Evolutionary conservation across 2,329 filamentous ascomycete genomes (phyloP).

Genomic region (Aciculosporium take): DNA sequence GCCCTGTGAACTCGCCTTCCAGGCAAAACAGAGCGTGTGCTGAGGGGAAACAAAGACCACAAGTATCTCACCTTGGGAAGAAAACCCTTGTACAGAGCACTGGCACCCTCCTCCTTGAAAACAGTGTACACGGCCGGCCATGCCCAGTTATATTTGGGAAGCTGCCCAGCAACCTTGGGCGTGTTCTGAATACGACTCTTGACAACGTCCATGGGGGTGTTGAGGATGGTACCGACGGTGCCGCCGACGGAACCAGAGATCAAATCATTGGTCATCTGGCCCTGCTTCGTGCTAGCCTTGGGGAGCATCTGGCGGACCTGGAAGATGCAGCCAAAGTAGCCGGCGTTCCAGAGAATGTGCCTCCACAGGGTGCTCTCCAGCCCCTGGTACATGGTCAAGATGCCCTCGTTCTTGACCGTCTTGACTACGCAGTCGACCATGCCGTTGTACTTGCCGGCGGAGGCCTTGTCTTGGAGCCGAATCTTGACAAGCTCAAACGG

Average conservation of each 20-base stretch:
- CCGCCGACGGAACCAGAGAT: constrained; percentile 78
- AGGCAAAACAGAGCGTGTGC: too few species aligned
- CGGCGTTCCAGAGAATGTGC: constrained; percentile 78
- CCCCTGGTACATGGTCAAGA: constrained; percentile 86
- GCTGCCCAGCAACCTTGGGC: constrained; percentile 61
- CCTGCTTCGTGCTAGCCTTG: constrained; percentile 61
- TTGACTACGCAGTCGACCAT: constrained; percentile 68
- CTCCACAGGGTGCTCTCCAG: constrained; percentile 95
- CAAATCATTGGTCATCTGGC: constrained; percentile 76
- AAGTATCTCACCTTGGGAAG: constrained; percentile 74
- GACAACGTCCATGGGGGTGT: constrained; percentile 94
- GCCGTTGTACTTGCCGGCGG: constrained; percentile 74
- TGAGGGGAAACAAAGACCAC: constrained; percentile 14
- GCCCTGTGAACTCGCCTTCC: constrained; percentile 2
- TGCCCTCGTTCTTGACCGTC: constrained; percentile 71
- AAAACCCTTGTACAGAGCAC: constrained; percentile 94
- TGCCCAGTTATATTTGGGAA: constrained; percentile 98
- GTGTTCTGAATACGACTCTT: constrained; percentile 97
- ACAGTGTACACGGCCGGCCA: constrained; percentile 77
- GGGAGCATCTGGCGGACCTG: constrained; percentile 81
- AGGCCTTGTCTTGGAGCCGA: constrained; percentile 87
- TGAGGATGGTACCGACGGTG: constrained; percentile 75
- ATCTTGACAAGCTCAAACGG: constrained; percentile 99
- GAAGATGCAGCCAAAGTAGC: constrained; percentile 98
- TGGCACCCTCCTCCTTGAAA: constrained; percentile 83